Base-by-base conservation (phyloP, 441 rosid species). In the Syzygium syzygioides region DNA sequence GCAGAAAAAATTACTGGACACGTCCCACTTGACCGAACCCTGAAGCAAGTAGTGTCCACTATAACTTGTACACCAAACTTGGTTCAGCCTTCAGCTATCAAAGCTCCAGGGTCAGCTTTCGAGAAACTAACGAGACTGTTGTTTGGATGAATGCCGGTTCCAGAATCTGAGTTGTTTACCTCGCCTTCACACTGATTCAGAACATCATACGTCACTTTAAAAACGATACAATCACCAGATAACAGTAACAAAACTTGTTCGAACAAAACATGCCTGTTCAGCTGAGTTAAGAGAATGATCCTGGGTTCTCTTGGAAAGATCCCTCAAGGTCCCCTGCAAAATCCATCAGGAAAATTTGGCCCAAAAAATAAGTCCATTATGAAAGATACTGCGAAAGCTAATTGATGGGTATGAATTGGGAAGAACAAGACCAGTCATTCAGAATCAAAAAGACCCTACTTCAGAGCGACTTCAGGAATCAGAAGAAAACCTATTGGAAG, bases 261-360 rank as follows among this genome's bases (percentile, higher is more conserved):
- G 45, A 62, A 60, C 26, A 60, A 41, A 88, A 83, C 53, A 86
- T 76, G 94, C 97, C 96, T 92, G 96, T 88, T 93, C 95, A 15
- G 89, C 88, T 48, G 94, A 91, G 64, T 91, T 88, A 30, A 89
- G 86, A 87, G 95, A 84, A 91, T 90, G 95, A 62, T 93, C 97
- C 89, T 91, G 95, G 79, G 85, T 86, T 91, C 93, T 95, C 92
- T 93, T 96, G 55, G 96, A 90, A 85, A 95, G 92, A 89, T 95
- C 98, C 91, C 97, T 92, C 87, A 95, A 85, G 59, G 95, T 93
- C 85, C 98, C 98, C 98, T 95, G 94, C 90, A 88, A 83, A 84
- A 64, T 32, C 55, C 53, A 79, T 79, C 83, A 64, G 55, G 48
- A 79, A 60, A 76, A 13, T 25, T 26, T 48, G 54, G 62, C 50